These are phyloP conservation scores for Eimeria praecox DNA, from an alignment of 169 alveolate genomes.

Conservation along the genomic window DNA sequence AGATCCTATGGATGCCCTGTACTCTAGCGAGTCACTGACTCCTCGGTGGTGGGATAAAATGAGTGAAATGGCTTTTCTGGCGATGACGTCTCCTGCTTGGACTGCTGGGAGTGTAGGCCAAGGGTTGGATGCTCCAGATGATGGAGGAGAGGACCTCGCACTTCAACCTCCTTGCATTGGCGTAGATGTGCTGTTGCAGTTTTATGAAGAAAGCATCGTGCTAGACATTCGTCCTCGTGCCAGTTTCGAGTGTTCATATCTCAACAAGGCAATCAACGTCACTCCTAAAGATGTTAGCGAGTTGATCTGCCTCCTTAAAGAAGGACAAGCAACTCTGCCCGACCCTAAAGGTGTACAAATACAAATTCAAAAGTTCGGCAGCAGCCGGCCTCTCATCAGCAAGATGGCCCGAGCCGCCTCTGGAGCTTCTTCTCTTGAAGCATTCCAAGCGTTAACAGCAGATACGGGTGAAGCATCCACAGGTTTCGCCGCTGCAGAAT, in stretches of 20 bases:
- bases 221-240: constrained; percentile 68
- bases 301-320: constrained; percentile 6
- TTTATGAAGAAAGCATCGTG: constrained; percentile 48
- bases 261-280: constrained; percentile 26
- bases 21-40: constrained; percentile 29
- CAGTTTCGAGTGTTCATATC: neutral
- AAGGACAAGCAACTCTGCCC: constrained; percentile 34
- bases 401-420: constrained; percentile 42
- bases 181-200: constrained; percentile 51
- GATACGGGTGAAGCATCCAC: neutral
- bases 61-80: constrained; percentile 1
- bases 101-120: neutral
- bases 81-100: neutral
- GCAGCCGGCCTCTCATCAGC: constrained; percentile 50
- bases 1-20: constrained; percentile 50
- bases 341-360: constrained; percentile 7
- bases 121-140: neutral
- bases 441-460: neutral
- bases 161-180: constrained; percentile 58
- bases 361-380: constrained; percentile 41
- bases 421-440: neutral
- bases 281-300: constrained; percentile 13
- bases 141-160: constrained; percentile 4
- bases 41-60: constrained; percentile 61
- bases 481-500: neutral